These are phyloP conservation scores for Lignosus rhinocerotis DNA, from an alignment of 1,284 basidiomycete species.

Conservation along the genomic window DNA sequence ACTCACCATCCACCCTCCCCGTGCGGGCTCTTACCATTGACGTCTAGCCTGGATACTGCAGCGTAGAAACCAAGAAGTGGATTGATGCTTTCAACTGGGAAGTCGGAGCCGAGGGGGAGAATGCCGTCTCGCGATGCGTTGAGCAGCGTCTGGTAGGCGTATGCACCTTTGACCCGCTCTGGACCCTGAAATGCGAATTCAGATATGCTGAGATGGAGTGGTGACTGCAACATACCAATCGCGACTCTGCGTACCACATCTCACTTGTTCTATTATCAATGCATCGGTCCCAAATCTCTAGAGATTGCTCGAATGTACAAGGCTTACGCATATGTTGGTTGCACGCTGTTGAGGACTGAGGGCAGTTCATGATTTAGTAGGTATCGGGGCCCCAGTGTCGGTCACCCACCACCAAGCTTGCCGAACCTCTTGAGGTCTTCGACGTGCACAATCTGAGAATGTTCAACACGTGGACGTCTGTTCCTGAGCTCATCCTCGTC, in stretches of 20 bases:
- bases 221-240: conserved; percentile 52
- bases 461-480: conserved; percentile 79
- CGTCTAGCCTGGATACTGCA: conserved; percentile 73
- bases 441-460: conserved; percentile 80
- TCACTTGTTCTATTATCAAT: conserved; percentile 66
- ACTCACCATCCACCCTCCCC: conserved; percentile 78
- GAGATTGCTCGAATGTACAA: not conserved
- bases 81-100: too few relatives aligned
- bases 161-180: conserved; percentile 81
- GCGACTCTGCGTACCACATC: conserved; percentile 87
- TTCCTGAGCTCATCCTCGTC: conserved; percentile 40
- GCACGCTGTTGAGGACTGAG: conserved; percentile 86
- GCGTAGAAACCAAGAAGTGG: conserved; percentile 64
- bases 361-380: not conserved
- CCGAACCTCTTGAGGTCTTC: too few relatives aligned
- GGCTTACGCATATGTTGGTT: conserved; percentile 86
- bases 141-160: conserved; percentile 45
- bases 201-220: not conserved
- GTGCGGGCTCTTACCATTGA: conserved; percentile 77
- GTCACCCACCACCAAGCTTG: conserved; percentile 33
- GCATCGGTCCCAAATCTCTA: too few relatives aligned
- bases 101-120: too few relatives aligned
- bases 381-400: not conserved
- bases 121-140: too few relatives aligned
- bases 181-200: conserved; percentile 55